These are phyloP conservation scores for Lasiodiplodia hormozganensis DNA, from an alignment of 2,329 filamentous ascomycete species.

Conservation along the genomic window DNA sequence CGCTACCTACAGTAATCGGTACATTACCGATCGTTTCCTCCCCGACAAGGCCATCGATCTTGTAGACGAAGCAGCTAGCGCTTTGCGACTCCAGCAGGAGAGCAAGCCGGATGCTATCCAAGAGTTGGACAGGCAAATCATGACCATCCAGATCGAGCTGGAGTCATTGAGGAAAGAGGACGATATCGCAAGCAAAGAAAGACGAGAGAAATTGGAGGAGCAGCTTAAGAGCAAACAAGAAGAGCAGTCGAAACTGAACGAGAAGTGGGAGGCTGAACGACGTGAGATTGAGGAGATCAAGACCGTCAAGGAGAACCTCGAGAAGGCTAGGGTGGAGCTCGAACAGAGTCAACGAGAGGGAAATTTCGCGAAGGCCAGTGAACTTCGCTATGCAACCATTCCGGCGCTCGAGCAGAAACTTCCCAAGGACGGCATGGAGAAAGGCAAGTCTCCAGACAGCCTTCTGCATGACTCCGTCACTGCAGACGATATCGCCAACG, in stretches of 20 bases:
- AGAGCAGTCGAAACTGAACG: conserved; percentile 75
- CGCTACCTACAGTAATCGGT: conserved; percentile 90
- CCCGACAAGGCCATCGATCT: conserved; percentile 98
- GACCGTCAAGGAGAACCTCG: conserved; percentile 84
- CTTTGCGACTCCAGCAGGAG: conserved; percentile 89
- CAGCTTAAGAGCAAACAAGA: conserved; percentile 78
- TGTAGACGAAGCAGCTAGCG: conserved; percentile 93
- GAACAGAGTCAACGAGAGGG: conserved; percentile 87
- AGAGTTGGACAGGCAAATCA: conserved; percentile 89
- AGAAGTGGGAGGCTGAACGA: conserved; percentile 90
- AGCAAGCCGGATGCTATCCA: conserved; percentile 96
- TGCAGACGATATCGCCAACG: conserved; percentile 88
- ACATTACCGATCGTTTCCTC: conserved; percentile 94
- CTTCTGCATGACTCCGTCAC: conserved; percentile 95
- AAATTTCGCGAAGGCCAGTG: conserved; percentile 88
- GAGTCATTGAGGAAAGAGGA: conserved; percentile 94
- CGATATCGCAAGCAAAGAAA: conserved; percentile 85
- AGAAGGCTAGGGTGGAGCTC: conserved; percentile 82
- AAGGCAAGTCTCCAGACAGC: conserved; percentile 53
- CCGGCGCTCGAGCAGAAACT: conserved; percentile 80
- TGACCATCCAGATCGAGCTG: conserved; percentile 96
- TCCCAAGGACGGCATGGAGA: conserved; percentile 71
- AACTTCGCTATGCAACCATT: conserved; percentile 87
- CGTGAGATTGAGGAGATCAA: conserved; percentile 87
- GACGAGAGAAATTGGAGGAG: conserved; percentile 82